These are phyloP conservation scores for Carallia pectinifolia DNA, from an alignment of 345 rosid species.

Conservation along the genomic window DNA sequence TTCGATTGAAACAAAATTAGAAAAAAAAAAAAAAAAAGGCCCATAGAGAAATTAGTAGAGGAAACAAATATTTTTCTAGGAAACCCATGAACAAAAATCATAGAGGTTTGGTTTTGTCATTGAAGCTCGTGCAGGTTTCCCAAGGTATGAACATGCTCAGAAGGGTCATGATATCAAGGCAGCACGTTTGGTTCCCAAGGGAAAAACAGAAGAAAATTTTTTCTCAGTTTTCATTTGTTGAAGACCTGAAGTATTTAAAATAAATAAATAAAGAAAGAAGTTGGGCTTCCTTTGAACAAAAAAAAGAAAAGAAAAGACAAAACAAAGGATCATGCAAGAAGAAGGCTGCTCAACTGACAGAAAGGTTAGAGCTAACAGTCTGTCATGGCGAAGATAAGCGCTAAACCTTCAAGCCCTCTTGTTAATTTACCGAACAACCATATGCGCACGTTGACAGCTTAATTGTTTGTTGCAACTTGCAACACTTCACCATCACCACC, in stretches of 20 bases:
- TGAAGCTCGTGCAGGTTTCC: conserved; percentile 24
- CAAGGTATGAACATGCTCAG: conserved; percentile 32
- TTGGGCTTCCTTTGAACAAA: background rate
- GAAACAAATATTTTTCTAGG: background rate
- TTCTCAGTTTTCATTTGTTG: background rate
- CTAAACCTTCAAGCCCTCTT: conserved; percentile 35
- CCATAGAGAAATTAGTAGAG: background rate
- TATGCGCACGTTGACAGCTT: conserved; percentile 43
- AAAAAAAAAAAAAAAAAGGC: background rate
- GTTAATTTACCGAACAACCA: conserved; percentile 29
- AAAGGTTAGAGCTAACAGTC: conserved; percentile 76
- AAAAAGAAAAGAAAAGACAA: conserved; percentile 2
- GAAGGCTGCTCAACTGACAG: conserved; percentile 94
- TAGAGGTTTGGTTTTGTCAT: conserved; percentile 12
- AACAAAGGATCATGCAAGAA: conserved; percentile 75
- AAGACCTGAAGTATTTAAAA: background rate
- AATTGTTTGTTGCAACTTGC: conserved; percentile 36
- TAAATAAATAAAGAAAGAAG: background rate
- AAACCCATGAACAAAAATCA: conserved; percentile 38
- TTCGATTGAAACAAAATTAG: conserved; percentile 13
- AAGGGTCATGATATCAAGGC: conserved; percentile 47
- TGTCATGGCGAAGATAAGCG: conserved; percentile 56
- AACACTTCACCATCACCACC: conserved; percentile 6
- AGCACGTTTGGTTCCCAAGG: conserved; percentile 60
- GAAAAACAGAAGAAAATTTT: conserved; percentile 12